A percentile compares a stretch with the other conserved stretches of the same genome.
Conservation (phyloP, 116 monocot species). For the Phalaenopsis hybrid region DNA sequence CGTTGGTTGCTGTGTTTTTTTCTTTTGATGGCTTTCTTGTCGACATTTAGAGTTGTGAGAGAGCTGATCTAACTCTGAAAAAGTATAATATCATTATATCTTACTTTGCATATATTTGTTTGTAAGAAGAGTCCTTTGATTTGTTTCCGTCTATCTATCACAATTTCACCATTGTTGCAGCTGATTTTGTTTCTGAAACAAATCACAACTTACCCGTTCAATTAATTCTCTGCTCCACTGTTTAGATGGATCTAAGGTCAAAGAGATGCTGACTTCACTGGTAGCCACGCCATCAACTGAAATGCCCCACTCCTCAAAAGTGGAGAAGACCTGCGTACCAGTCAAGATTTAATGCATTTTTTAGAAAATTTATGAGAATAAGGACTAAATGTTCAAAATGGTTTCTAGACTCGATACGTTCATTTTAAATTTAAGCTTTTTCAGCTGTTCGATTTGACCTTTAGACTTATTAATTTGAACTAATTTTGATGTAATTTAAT, state of each 20-base stretch:
- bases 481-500: no score
- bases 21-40: no score
- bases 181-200: no score
- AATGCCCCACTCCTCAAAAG: slow-evolving; percentile 83
- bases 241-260: slow-evolving; percentile 92
- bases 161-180: no score
- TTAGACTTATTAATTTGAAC: no score
- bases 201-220: slow-evolving; percentile 70
- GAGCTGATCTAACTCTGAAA: no score
- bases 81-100: no score
- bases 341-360: not conserved
- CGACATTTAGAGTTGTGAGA: no score
- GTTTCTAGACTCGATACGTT: not conserved
- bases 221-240: slow-evolving; percentile 84
- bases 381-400: not conserved
- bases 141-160: no score
- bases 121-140: no score
- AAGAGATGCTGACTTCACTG: slow-evolving; percentile 93
- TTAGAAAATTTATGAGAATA: not conserved
- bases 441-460: not conserved
- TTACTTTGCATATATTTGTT: no score
- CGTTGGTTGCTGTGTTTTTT: no score
- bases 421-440: not conserved
- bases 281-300: slow-evolving; percentile 92
- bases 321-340: slow-evolving; percentile 73